Evolutionary conservation across 2,329 filamentous ascomycete genomes (phyloP), one percentile per base, ranked within the genome.

Genomic region (Ophiocordyceps unilateralis): DNA sequence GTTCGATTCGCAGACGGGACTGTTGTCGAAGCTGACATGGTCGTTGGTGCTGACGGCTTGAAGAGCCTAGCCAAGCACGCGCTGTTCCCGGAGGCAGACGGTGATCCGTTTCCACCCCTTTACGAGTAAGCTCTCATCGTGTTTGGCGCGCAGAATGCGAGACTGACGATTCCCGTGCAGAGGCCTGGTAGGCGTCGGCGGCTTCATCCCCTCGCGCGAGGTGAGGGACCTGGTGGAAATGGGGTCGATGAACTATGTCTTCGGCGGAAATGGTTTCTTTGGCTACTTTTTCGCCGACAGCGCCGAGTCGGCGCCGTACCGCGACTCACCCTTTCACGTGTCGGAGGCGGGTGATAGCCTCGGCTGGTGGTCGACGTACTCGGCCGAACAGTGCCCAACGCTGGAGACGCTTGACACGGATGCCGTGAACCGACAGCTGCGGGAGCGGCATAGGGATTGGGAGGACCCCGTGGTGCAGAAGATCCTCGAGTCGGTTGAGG

Each of bases 31-130:
- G 53, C 44, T 1, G 52, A 55, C 34, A 36, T 55, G 10, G 46
- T 55, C 8, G 49, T 55, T 30, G 53, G 53, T 2, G 53, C 53
- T 1, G 53, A 55, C 28, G 53, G 53, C 3, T 40, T 55, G 5
- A 47, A 45, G 9, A 50, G 50, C 36, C 43, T 39, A 8, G 43
- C 45, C 8, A 54, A 50, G 39, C 41, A 34, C 2, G 50, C 52
- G 15, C 37, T 55, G 9, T 53, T 54, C 22, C 47, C 50, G 8
- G 52, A 49, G 15, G 43, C 42, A 1, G 22, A 46, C 11, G 43
- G 52, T 9, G 51, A 50, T 20, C 47, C 41, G 19, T 53, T 49
- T 34, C 49, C 50, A 2, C 47, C 50, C 5, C 49, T 45, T 10
- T 55, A 53, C 10, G 52, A 55, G 53, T 53, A 41, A 43, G 51